Evolutionary conservation across 768 basidiomycete genomes (phyloP), one percentile per base, ranked within the genome.

Genomic region (Hericium alpestre): DNA sequence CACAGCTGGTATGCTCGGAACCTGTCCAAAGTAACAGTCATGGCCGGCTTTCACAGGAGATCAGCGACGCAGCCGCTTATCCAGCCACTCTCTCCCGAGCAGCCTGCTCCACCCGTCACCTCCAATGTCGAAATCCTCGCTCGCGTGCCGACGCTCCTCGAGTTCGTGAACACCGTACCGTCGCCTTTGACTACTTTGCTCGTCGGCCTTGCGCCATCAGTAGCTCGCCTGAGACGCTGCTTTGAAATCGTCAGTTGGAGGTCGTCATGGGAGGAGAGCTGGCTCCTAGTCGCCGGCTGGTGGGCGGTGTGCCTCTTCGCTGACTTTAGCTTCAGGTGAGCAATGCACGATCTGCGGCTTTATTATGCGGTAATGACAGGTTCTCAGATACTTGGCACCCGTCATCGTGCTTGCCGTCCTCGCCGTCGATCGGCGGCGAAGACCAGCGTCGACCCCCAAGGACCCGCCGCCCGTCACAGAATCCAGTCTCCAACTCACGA

Each of bases 271-370:
- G 78, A 83, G 63, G 79, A 87, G 54, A 76, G 81, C 53, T 86
- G 78, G 74, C 78, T 93, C 3, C 68, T 78, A 1, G 71, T 95
- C 47, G 86, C 78, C 0, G 66, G 67, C 1, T 93, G 89, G 89
- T 94, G 91, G 88, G 79, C 78, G 0, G 23, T 83, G 18, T 91
- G 88, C 71, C 72, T 93, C 56, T 74, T 86, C 68, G 56, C 61
- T 10, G 65, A 68, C 13, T 41, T 60, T 1, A 63, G 60, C 10
- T 70, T 90, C 61, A 75, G 78, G 83, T 81, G 57, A 52, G 75
- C 68, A 8, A 10, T 58, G n/a, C 22, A n/a, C 47, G 41, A 25
- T 49, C 41, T 25, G 38, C 38, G 49, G 12, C 50, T 49, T 38
- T 51, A 25, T 43, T 25, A 40, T 51, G n/a, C 51, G 13, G 48